Base-by-base conservation (phyloP, 345 rosid genomes). In the Lepidium africanum region DNA sequence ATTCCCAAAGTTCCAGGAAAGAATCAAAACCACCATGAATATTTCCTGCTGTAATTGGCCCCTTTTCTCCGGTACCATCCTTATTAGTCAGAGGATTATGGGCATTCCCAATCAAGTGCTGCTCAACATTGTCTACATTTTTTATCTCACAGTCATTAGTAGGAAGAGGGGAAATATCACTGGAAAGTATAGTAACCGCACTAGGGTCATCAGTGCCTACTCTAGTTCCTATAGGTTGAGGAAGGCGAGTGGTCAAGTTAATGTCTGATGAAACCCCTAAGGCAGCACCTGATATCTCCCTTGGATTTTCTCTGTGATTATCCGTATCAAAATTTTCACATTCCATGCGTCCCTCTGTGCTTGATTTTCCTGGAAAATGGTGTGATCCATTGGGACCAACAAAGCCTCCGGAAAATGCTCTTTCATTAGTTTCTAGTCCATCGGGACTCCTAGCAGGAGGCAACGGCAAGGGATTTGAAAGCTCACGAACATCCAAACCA, bases 1-100 rank as follows among this genome's bases (percentile, higher is more conserved):
- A 63, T 45, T 79, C 86, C 98, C 96, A 90, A 55, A 83, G 77
- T 73, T 83, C 88, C 90, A 93, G 80, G 83, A 93, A 93, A 79
- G 82, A 79, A 77, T 93, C 97, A 70, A 93, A 77, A 71, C 98
- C 97, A 43, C 97, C 97, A 17, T 78, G 57, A 46, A 61, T 52
- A 75, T 68, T 87, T 61, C 80, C 78, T 61, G 92, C 94, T 78
- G 74, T 81, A 65, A 82, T 57, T 69, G 98, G 98, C 50, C 97
- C 89, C 73, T 83, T 87, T 67, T 74, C 85, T 59, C 78, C 75
- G 51, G 69, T 65, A 63, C 21, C 63, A 56, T 79, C 83, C 79
- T 69, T 83, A 50, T 43, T 77, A 45, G 59, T 76, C 63, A 64
- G 52, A 59, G 50, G 50, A 13, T 53, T 49, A 68, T 65, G 62